A percentile compares a stretch with the other conserved stretches of the same genome.
These are phyloP conservation scores for Xylaria multiplex DNA, from an alignment of 2,329 filamentous ascomycete genomes.

Conservation along the genomic window DNA sequence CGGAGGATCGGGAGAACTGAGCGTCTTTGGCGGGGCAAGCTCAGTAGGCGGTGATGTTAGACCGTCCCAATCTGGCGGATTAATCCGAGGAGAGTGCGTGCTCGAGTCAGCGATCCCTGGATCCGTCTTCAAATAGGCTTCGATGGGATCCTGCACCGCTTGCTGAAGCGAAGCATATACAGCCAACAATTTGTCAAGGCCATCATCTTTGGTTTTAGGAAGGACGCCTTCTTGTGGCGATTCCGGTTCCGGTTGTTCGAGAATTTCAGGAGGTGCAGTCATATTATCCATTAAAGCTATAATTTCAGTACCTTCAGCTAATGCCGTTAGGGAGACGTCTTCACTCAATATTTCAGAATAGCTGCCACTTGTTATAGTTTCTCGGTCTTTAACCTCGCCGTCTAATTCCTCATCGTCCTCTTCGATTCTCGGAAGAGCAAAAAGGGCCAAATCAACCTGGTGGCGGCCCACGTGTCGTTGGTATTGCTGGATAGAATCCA, in stretches of 20 bases:
- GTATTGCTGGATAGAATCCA: constrained; percentile 37
- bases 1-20: constrained; percentile 38
- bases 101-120: too few species aligned
- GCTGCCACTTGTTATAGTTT: constrained; percentile 17
- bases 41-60: constrained; percentile 47
- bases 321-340: neutral
- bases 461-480: constrained; percentile 44
- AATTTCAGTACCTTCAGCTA: neutral
- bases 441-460: constrained; percentile 43
- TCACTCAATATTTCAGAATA: constrained; percentile 12
- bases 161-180: too few species aligned
- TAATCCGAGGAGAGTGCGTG: too few species aligned
- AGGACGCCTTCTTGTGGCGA: too few species aligned
- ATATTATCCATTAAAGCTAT: too few species aligned
- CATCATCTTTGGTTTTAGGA: too few species aligned
- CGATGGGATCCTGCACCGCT: too few species aligned
- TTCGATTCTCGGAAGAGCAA: constrained; percentile 33
- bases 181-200: too few species aligned
- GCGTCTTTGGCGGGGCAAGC: constrained; percentile 41
- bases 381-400: constrained; percentile 11
- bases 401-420: constrained; percentile 22
- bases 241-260: too few species aligned
- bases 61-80: constrained; percentile 50
- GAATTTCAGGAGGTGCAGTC: too few species aligned
- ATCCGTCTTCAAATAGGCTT: too few species aligned